Conservation (phyloP, 495 filamentous ascomycete genomes). For the Penicillium longicatenatum region DNA sequence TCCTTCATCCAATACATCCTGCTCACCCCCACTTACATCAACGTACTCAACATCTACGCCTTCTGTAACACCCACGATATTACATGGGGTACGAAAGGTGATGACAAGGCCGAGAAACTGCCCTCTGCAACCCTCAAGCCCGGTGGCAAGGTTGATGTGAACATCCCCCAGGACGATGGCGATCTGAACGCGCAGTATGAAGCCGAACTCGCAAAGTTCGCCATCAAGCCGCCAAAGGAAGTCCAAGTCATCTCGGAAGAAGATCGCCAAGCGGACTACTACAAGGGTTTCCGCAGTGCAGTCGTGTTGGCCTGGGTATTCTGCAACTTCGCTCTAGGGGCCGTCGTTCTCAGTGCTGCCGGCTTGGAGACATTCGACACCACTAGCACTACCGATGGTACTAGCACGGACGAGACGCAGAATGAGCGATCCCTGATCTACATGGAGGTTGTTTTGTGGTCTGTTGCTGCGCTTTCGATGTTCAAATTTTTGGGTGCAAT, state of each 20-base stretch:
- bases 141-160: constrained; percentile 91
- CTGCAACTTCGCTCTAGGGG: constrained; percentile 86
- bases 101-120: constrained; percentile 84
- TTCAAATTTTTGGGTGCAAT: constrained; percentile 90
- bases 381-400: constrained; percentile 20
- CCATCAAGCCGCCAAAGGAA: constrained; percentile 68
- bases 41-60: constrained; percentile 95
- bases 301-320: constrained; percentile 97
- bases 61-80: constrained; percentile 99
- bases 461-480: constrained; percentile 79
- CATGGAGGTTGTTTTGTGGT: constrained; percentile 89
- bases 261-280: constrained; percentile 96
- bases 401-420: constrained; percentile 43
- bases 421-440: constrained; percentile 70
- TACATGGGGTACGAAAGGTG: constrained; percentile 95
- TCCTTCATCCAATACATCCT: constrained; percentile 96
- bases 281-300: constrained; percentile 89
- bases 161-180: constrained; percentile 82
- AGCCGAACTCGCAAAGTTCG: constrained; percentile 74
- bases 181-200: constrained; percentile 95
- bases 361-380: constrained; percentile 68
- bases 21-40: constrained; percentile 92
- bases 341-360: constrained; percentile 82
- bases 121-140: constrained; percentile 79
- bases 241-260: constrained; percentile 57